These are phyloP conservation scores for Neoconidiobolus thromboides DNA, from an alignment of 371 early-diverging fungal species.

Conservation along the genomic window DNA sequence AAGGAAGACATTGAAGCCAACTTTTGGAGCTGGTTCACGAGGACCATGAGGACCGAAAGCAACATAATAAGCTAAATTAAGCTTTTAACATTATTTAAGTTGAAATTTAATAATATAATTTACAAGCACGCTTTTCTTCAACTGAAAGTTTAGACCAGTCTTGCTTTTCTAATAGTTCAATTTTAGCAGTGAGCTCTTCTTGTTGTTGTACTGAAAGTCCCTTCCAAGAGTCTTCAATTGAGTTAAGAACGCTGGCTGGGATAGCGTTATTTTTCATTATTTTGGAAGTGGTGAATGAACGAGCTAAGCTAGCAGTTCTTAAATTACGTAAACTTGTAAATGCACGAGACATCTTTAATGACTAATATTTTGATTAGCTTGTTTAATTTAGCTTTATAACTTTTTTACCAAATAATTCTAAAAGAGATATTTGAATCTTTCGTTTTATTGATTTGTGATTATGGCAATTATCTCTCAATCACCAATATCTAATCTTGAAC, in stretches of 20 bases:
- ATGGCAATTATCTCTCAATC: too few species aligned
- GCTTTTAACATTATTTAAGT: not conserved
- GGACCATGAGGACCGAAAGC: constrained; percentile 89
- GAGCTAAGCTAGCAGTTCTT: too few species aligned
- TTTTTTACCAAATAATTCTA: too few species aligned
- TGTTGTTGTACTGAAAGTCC: constrained; percentile 70
- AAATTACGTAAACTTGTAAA: too few species aligned
- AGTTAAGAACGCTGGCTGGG: not conserved
- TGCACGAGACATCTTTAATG: too few species aligned
- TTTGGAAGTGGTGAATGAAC: not conserved
- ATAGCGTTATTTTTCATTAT: not conserved
- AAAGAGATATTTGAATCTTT: too few species aligned
- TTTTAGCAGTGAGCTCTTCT: constrained; percentile 55
- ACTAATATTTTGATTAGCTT: too few species aligned
- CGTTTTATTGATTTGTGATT: too few species aligned
- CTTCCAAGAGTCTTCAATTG: constrained; percentile 58
- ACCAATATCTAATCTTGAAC: too few species aligned
- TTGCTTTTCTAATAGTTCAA: constrained; percentile 69
- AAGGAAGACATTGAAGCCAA: constrained; percentile 44
- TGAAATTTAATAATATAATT: constrained; percentile 11
- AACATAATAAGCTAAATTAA: constrained; percentile 57
- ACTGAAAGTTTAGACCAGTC: constrained; percentile 83
- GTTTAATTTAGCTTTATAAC: too few species aligned
- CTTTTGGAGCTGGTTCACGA: constrained; percentile 53
- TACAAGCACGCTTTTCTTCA: constrained; percentile 92